phyloP scores from a whole-genome alignment of 73 alveolate genomes.

The Uronychia binucleata region DNA sequence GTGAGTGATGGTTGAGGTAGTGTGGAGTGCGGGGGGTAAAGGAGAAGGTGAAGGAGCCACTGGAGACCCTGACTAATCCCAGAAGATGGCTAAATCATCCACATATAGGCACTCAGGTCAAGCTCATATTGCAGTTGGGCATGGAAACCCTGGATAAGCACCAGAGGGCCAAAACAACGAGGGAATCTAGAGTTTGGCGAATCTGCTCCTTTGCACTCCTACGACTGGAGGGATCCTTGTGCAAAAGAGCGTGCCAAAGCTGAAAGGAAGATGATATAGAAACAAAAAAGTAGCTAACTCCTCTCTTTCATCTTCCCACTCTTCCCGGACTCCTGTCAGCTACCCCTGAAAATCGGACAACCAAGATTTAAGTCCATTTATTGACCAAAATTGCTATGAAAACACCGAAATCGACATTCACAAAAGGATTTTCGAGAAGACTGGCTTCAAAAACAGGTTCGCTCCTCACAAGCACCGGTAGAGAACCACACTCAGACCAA shows the following conservation, averaged over 20 bases:
- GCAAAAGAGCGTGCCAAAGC: neutral
- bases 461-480: neutral
- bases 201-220: neutral
- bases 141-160: neutral
- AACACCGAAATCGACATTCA: neutral
- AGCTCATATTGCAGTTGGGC: neutral
- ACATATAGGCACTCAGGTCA: no score
- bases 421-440: neutral
- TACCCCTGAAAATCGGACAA: neutral
- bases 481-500: neutral
- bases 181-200: neutral
- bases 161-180: neutral
- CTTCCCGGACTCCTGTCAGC: neutral
- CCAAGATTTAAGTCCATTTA: neutral
- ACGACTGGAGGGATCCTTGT: neutral
- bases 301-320: neutral
- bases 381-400: neutral
- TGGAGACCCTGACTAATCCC: neutral
- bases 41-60: no score
- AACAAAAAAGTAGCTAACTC: neutral
- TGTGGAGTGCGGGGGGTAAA: neutral
- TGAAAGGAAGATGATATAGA: neutral
- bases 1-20: slow-evolving; percentile 3
- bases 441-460: neutral
- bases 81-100: neutral